A percentile compares a stretch with the other conserved stretches of the same genome.
Conservation (phyloP, 192 early-diverging fungal genomes). For the Gigaspora rosea region DNA sequence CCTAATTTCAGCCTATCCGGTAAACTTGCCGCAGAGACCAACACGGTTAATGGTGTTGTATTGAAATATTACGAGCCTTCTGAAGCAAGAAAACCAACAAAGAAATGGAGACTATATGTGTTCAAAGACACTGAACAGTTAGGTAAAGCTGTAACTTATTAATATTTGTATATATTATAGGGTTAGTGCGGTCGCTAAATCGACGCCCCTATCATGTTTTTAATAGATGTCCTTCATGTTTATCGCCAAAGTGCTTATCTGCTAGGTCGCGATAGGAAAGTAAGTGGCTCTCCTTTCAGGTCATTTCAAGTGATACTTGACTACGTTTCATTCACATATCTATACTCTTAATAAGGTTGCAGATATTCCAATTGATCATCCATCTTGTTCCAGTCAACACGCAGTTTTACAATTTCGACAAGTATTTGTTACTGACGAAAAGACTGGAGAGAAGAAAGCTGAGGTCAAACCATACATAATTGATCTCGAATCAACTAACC, state of each 20-base stretch:
- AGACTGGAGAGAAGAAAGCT: not conserved
- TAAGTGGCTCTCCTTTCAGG: conserved; percentile 33
- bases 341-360: conserved; percentile 55
- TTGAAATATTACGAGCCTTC: conserved; percentile 92
- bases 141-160: conserved; percentile 44
- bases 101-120: conserved; percentile 84
- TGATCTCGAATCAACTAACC: conserved; percentile 91
- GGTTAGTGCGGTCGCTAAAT: not conserved
- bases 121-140: conserved; percentile 91
- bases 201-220: conserved; percentile 6
- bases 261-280: conserved; percentile 83
- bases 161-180: not conserved
- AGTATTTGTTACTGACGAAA: conserved; percentile 50
- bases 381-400: conserved; percentile 93
- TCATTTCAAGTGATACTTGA: too few relatives aligned
- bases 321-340: not conserved
- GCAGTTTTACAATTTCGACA: conserved; percentile 89
- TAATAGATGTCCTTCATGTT: conserved; percentile 79
- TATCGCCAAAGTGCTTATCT: conserved; percentile 85
- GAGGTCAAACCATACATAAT: conserved; percentile 83
- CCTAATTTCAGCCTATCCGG: conserved; percentile 90
- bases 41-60: conserved; percentile 80
- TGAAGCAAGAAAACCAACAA: conserved; percentile 79
- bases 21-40: conserved; percentile 83
- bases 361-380: conserved; percentile 94